Evolutionary conservation across 2,329 filamentous ascomycete genomes (phyloP).

Genomic region (Epichloe scottii): DNA sequence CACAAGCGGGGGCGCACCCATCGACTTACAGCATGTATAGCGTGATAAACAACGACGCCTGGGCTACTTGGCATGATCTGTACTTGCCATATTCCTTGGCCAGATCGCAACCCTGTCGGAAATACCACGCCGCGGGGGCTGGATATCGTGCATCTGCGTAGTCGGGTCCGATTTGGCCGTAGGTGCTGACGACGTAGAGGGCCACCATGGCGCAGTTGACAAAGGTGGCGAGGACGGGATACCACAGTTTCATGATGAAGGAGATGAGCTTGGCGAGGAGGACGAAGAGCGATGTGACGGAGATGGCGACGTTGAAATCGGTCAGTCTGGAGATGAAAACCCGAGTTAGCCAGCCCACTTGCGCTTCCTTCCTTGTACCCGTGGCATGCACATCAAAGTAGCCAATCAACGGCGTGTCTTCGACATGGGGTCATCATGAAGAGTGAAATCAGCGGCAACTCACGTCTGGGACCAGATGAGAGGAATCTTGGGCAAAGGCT

Average conservation of each 20-base stretch:
- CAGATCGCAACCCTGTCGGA: constrained; percentile 54
- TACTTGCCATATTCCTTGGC: constrained; percentile 40
- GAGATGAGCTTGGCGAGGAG: constrained; percentile 57
- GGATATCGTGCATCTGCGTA: constrained; percentile 51
- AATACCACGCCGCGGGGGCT: constrained; percentile 60
- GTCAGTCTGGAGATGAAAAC: constrained; percentile 42
- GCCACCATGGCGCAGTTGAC: constrained; percentile 44
- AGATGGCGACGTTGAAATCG: constrained; percentile 64
- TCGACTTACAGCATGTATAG: constrained; percentile 54
- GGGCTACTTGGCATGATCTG: constrained; percentile 54
- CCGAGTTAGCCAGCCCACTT: not conserved
- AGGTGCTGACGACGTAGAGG: constrained; percentile 53
- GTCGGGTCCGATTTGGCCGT: constrained; percentile 63
- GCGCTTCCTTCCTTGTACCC: not conserved
- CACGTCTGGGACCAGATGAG: constrained; percentile 64
- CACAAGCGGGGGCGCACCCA: too few relatives aligned
- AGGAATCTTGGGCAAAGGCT: constrained; percentile 46
- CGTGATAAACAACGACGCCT: constrained; percentile 52
- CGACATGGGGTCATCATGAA: not conserved
- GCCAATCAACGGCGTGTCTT: not conserved
- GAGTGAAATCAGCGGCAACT: constrained; percentile 21
- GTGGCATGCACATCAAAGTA: not conserved
- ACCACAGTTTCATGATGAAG: constrained; percentile 60
- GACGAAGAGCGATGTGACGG: constrained; percentile 64
- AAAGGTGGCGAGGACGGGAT: constrained; percentile 49